Base-by-base conservation (phyloP, 202 grass and related monocot genomes). In the Eragrostis tef region DNA sequence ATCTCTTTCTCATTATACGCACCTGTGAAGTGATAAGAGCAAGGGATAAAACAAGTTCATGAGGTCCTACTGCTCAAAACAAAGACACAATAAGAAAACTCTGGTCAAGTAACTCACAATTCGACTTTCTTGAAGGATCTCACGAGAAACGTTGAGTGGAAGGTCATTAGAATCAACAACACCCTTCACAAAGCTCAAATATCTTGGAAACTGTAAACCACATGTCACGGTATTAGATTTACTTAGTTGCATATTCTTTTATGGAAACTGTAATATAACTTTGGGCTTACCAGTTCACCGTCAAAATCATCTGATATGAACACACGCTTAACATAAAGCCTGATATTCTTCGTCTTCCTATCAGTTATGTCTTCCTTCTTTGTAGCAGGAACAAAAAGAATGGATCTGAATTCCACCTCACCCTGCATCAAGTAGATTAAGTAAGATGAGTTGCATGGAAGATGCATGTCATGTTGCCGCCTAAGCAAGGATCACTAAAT, bases 161-260 rank as follows among this genome's bases (percentile, higher is more conserved):
- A 99, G 96, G 24, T 93, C 96, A 87, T 95, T 90, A n/a, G 96
- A 99, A 88, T 99, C 96, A 15, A 99, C 96, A 58, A 95, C 90
- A 91, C 96, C 96, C 83, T 93, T 99, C 31, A 99, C 90, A 93
- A 99, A 99, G 87, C 96, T 99, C 78, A 99, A 82, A 81, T 99
- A 99, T 73, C 85, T 91, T 67, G 96, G 96, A 50, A 99, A 99
- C 96, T 99, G 46, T 82, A 64, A 79, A 74, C 67, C 42, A 87
- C 36, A 83, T 75, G 53, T 53, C 14, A 83, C 58, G 60, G 54
- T 24, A 58, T 52, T 45, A 81, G 41, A 74, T 47, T 70, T 62
- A 71, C 4, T 51, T 25, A 3, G 65, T 54, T 53, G 8, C 21
- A 4, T 46, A 25, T 63, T 7, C 16, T 27, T 74, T 61, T 21